Percentiles rank a stretch among this genome's conserved stretches.
Conservation (phyloP, 2,329 filamentous ascomycete species). For the Graphilbum fragrans region DNA sequence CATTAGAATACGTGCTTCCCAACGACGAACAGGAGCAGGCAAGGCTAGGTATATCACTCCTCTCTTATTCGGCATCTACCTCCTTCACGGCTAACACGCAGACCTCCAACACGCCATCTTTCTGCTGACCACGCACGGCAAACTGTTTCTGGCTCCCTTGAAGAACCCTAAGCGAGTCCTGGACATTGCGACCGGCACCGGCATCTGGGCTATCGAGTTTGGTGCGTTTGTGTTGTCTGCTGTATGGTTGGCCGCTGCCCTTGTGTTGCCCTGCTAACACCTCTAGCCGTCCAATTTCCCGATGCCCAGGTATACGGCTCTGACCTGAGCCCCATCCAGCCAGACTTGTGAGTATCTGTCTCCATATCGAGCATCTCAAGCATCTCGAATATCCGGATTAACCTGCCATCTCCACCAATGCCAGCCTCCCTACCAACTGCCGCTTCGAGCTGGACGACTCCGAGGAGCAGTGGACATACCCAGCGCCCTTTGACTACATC, state of each 20-base stretch:
- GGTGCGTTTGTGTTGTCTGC: not conserved
- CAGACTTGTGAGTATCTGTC: slow-evolving; percentile 11
- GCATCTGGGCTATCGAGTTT: slow-evolving; percentile 47
- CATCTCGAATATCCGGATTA: too few species aligned
- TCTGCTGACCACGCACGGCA: slow-evolving; percentile 17
- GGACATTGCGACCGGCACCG: slow-evolving; percentile 35
- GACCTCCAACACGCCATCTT: not conserved
- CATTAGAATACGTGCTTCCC: slow-evolving; percentile 4
- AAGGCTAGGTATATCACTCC: slow-evolving; percentile 9
- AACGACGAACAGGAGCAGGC: slow-evolving; percentile 12
- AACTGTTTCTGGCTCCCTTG: slow-evolving; percentile 31
- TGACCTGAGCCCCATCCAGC: slow-evolving; percentile 37
- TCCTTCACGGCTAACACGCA: not conserved
- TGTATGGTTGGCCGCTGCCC: not conserved
- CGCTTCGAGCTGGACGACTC: slow-evolving; percentile 43
- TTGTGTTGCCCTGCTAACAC: not conserved
- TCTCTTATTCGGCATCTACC: slow-evolving; percentile 13
- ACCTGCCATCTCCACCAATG: too few species aligned
- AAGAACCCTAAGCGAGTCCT: slow-evolving; percentile 18
- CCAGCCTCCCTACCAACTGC: slow-evolving; percentile 25
- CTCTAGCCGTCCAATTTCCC: slow-evolving; percentile 12
- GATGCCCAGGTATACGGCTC: slow-evolving; percentile 26
- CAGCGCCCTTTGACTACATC: slow-evolving; percentile 40
- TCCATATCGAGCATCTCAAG: not conserved
- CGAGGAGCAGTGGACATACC: slow-evolving; percentile 37